Evolutionary conservation across 352 stramenopile species (phyloP).

Genomic region (Globisporangium cylindrosporum): DNA sequence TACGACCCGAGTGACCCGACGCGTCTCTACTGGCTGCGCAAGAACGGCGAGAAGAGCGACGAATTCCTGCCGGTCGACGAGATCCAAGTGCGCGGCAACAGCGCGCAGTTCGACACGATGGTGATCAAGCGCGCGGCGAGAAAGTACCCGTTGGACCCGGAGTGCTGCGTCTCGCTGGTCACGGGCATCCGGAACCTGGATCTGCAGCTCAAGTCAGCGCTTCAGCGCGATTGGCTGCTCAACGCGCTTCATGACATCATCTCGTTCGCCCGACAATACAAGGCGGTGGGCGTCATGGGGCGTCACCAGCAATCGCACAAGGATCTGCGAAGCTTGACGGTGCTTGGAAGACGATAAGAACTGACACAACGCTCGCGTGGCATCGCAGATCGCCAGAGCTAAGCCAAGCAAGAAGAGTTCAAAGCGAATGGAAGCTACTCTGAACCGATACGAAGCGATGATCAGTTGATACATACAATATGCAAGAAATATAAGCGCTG

Average conservation of each 20-base stretch:
- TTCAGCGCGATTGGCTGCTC: slow-evolving; percentile 78
- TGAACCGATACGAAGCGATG: background rate
- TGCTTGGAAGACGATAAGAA: slow-evolving; percentile 4
- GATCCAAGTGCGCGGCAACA: slow-evolving; percentile 34
- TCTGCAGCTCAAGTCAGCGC: slow-evolving; percentile 53
- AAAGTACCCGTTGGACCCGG: slow-evolving; percentile 37
- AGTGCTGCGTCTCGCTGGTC: slow-evolving; percentile 53
- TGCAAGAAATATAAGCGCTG: background rate
- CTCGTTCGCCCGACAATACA: slow-evolving; percentile 63
- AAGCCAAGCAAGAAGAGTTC: background rate
- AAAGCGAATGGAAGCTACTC: background rate
- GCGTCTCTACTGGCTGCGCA: slow-evolving; percentile 70
- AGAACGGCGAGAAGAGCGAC: slow-evolving; percentile 68
- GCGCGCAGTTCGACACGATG: slow-evolving; percentile 22
- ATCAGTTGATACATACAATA: background rate
- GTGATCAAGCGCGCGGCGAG: slow-evolving; percentile 51
- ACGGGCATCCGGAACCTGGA: slow-evolving; percentile 53
- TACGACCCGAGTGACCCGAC: slow-evolving; percentile 68
- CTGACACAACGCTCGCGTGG: background rate
- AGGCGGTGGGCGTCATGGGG: slow-evolving; percentile 31
- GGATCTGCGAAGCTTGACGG: background rate
- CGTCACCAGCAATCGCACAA: slow-evolving; percentile 13
- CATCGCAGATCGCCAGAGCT: background rate
- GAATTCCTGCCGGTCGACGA: slow-evolving; percentile 58
- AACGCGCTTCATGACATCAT: slow-evolving; percentile 63